A percentile compares a stretch with the other conserved stretches of the same genome.
Conservation (phyloP, 768 basidiomycete genomes). For the Serpula lacrymans region DNA sequence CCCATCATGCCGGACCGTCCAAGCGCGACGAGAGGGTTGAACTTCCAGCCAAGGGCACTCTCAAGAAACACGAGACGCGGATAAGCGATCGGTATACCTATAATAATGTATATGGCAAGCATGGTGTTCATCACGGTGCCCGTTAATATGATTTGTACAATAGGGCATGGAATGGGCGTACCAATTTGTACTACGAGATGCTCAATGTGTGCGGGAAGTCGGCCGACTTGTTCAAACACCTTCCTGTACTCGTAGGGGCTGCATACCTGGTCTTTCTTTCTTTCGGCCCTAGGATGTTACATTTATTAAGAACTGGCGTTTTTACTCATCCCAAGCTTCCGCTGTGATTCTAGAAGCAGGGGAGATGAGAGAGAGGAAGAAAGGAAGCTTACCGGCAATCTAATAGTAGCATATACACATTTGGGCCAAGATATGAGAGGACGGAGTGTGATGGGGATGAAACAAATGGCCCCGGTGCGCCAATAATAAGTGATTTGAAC, state of each 20-base stretch:
- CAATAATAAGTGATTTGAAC: constrained; percentile 71
- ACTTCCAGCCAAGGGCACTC: constrained; percentile 68
- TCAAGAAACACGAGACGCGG: constrained; percentile 93
- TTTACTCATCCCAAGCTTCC: background rate
- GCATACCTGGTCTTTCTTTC: constrained; percentile 79
- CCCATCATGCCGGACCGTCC: constrained; percentile 66
- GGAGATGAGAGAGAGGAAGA: background rate
- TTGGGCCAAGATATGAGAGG: constrained; percentile 76
- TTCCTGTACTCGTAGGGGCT: constrained; percentile 68
- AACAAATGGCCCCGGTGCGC: constrained; percentile 73
- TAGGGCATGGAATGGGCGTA: constrained; percentile 17
- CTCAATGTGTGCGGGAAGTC: constrained; percentile 63
- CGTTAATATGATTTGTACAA: background rate
- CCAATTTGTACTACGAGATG: constrained; percentile 86
- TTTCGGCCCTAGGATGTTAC: constrained; percentile 62
- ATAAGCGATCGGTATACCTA: constrained; percentile 83
- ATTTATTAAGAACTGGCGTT: constrained; percentile 4
- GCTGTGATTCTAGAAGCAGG: too few species aligned
- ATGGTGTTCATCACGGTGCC: background rate
- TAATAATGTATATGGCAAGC: background rate
- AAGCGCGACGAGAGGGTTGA: constrained; percentile 80
- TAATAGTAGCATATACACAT: constrained; percentile 67
- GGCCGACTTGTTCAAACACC: constrained; percentile 59
- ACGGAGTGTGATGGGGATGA: constrained; percentile 81
- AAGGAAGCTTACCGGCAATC: constrained; percentile 67